Percentiles rank a stretch among this genome's conserved stretches.
Evolutionary conservation across 2,329 filamentous ascomycete genomes (phyloP).

Genomic region (Aspergillus caelatus): DNA sequence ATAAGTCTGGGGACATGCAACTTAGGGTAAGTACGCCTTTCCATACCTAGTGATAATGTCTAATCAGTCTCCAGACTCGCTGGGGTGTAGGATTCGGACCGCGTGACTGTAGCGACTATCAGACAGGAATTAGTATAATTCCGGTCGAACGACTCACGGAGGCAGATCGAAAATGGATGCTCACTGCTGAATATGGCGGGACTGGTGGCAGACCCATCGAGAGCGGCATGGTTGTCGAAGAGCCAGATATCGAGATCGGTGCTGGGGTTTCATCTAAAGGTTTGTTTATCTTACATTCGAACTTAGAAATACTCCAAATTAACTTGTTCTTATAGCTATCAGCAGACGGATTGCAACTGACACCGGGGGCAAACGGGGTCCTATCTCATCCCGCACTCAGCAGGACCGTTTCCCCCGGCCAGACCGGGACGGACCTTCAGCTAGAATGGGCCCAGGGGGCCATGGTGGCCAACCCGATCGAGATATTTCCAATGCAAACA

Average conservation of each 20-base stretch:
- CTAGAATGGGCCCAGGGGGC: constrained; percentile 24
- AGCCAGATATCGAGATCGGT: constrained; percentile 98
- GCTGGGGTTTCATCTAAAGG: constrained; percentile 95
- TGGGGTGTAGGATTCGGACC: constrained; percentile 98
- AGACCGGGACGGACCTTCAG: constrained; percentile 38
- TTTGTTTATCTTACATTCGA: constrained; percentile 28
- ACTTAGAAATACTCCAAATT: background rate
- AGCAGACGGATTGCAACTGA: constrained; percentile 56
- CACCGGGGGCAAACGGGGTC: constrained; percentile 52
- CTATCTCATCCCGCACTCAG: constrained; percentile 48
- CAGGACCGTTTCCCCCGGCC: constrained; percentile 36
- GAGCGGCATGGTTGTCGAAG: constrained; percentile 85
- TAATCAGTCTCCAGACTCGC: constrained; percentile 66
- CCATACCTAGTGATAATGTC: constrained; percentile 3
- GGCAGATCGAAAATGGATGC: constrained; percentile 95
- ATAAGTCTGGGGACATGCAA: constrained; percentile 71
- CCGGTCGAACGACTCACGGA: constrained; percentile 92
- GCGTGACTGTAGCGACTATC: constrained; percentile 95
- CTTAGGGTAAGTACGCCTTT: constrained; percentile 61
- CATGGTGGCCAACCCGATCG: constrained; percentile 35
- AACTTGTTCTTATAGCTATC: constrained; percentile 43
- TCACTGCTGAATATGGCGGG: constrained; percentile 89
- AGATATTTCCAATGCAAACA: constrained; percentile 42
- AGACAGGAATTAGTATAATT: constrained; percentile 87
- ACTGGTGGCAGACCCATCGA: constrained; percentile 83